Conservation (phyloP, 108 stramenopile genomes). For the Nitzschia sp. region DNA sequence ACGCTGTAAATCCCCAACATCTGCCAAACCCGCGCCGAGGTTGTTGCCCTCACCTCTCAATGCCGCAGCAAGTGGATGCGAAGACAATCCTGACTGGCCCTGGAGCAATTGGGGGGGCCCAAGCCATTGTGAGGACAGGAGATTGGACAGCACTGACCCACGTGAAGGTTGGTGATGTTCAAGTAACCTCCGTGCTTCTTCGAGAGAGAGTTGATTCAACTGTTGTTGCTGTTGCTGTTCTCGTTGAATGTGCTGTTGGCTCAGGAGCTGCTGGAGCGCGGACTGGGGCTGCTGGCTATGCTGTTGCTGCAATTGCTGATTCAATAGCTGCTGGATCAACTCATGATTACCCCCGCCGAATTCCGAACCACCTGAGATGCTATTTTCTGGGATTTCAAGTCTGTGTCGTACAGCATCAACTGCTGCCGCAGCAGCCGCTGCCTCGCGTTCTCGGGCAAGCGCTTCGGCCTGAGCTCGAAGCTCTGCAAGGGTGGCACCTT, state of each 20-base stretch:
- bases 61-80: background rate
- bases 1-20: conserved; percentile 30
- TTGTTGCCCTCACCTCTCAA: conserved; percentile 1
- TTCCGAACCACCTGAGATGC: background rate
- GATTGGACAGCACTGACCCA: conserved; percentile 22
- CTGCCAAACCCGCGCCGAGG: background rate
- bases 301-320: conserved; percentile 29
- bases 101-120: conserved; percentile 25
- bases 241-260: conserved; percentile 28
- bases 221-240: conserved; percentile 35
- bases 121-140: conserved; percentile 32
- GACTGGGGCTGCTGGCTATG: conserved; percentile 38
- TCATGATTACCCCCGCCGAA: conserved; percentile 18
- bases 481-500: conserved; percentile 1
- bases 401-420: background rate
- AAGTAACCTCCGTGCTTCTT: conserved; percentile 33
- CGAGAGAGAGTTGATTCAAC: conserved; percentile 23
- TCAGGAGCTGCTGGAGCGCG: conserved; percentile 38
- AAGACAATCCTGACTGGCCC: conserved; percentile 18
- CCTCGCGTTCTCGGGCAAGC: background rate
- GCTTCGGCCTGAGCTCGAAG: background rate
- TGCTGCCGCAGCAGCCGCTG: background rate
- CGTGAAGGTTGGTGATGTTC: conserved; percentile 42
- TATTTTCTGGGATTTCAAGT: background rate
- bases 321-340: conserved; percentile 29